These are phyloP conservation scores for Selaginella moellendorffii DNA, from an alignment of 75 land plant species.

Conservation along the genomic window DNA sequence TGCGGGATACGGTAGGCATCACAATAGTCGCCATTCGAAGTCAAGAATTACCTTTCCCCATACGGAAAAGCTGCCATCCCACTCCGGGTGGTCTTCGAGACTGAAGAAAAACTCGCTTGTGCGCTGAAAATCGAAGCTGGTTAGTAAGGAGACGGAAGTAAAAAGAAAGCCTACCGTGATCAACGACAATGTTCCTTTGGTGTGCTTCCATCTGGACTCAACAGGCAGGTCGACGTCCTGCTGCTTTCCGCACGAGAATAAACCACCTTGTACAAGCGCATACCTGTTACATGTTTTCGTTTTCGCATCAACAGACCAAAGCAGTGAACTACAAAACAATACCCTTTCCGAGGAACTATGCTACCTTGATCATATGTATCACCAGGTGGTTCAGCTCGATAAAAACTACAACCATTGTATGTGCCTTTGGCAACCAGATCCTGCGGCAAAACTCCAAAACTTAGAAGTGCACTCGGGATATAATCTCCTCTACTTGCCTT, in stretches of 20 bases:
- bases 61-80: constrained; percentile 32
- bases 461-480: not conserved
- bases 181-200: constrained; percentile 19
- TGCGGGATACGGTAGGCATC: too few relatives aligned
- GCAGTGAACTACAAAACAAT: too few relatives aligned
- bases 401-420: constrained; percentile 26
- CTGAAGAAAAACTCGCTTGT: constrained; percentile 38
- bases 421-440: constrained; percentile 14
- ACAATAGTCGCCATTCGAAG: not conserved
- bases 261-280: constrained; percentile 31
- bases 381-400: constrained; percentile 29
- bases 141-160: not conserved
- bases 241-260: constrained; percentile 29
- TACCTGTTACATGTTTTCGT: constrained; percentile 24
- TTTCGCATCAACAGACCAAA: too few relatives aligned
- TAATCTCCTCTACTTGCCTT: constrained; percentile 12
- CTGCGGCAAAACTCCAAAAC: constrained; percentile 2
- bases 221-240: constrained; percentile 17
- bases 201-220: constrained; percentile 15
- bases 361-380: constrained; percentile 20
- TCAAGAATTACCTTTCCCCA: constrained; percentile 24
- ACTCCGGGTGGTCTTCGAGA: constrained; percentile 30
- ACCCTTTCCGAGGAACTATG: constrained; percentile 10
- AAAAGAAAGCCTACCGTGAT: constrained; percentile 19
- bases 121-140: constrained; percentile 16